Conservation (phyloP, 1,284 basidiomycete species). For the Golubevia sp. region DNA sequence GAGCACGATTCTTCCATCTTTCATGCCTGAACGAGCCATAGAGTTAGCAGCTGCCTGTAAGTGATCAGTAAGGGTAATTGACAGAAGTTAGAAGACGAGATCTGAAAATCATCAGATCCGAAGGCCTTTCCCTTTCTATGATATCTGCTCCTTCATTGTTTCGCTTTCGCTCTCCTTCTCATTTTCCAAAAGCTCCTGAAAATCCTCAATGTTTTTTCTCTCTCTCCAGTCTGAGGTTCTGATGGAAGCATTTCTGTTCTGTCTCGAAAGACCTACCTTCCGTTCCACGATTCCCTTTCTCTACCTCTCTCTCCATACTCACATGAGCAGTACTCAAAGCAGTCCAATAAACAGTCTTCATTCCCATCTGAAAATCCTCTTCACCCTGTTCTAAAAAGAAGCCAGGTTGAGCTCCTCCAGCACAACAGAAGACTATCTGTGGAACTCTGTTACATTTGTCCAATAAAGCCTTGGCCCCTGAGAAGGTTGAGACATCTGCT, state of each 20-base stretch:
- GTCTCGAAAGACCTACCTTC: too few relatives aligned
- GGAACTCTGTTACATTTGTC: slow-evolving; percentile 3
- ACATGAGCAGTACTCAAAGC: slow-evolving; percentile 78
- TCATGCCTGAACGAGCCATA: slow-evolving; percentile 70
- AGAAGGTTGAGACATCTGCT: slow-evolving; percentile 50
- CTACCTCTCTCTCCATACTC: slow-evolving; percentile 29
- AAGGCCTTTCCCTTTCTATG: too few relatives aligned
- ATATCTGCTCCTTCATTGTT: too few relatives aligned
- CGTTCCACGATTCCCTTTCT: too few relatives aligned
- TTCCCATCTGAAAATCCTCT: slow-evolving; percentile 67
- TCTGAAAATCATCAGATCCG: too few relatives aligned
- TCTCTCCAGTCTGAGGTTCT: too few relatives aligned
- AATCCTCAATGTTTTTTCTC: too few relatives aligned
- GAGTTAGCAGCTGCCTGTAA: slow-evolving; percentile 71
- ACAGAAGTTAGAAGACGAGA: background rate
- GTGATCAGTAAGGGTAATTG: background rate
- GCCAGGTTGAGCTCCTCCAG: slow-evolving; percentile 71
- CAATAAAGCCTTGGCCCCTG: slow-evolving; percentile 28
- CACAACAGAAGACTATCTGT: slow-evolving; percentile 70
- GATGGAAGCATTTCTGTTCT: too few relatives aligned
- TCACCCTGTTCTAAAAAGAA: slow-evolving; percentile 75
- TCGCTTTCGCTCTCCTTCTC: too few relatives aligned
- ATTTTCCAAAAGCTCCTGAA: too few relatives aligned
- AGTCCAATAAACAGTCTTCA: slow-evolving; percentile 66
- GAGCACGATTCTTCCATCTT: slow-evolving; percentile 75